Conservation (phyloP, 2,329 filamentous ascomycete species). For the Microcera coccophila region DNA sequence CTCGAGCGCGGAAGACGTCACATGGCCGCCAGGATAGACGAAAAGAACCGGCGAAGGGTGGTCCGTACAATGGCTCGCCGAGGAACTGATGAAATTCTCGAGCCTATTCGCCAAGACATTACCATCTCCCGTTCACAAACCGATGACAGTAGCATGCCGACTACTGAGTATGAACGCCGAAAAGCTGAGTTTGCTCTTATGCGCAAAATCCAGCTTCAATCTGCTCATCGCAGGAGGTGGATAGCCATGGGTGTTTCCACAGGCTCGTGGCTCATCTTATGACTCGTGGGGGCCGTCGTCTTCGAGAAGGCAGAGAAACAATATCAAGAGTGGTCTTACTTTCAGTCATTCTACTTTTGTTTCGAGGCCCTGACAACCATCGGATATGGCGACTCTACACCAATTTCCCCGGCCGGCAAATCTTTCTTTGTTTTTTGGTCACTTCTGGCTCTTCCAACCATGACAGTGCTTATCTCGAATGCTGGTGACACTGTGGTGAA, state of each 20-base stretch:
- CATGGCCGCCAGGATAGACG: conserved; percentile 55
- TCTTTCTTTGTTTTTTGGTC: conserved; percentile 95
- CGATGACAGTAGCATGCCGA: conserved; percentile 14
- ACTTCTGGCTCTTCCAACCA: conserved; percentile 77
- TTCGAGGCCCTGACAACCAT: conserved; percentile 82
- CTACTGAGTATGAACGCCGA: conserved; percentile 55
- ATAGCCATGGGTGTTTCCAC: conserved; percentile 65
- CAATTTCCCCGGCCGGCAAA: conserved; percentile 71
- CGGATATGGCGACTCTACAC: conserved; percentile 78
- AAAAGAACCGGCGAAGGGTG: conserved; percentile 52
- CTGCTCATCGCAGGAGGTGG: conserved; percentile 67
- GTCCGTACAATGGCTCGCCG: conserved; percentile 44
- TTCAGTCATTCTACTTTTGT: conserved; percentile 78
- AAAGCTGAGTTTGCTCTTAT: conserved; percentile 73
- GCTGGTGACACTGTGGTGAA: conserved; percentile 81
- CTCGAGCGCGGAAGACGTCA: conserved; percentile 54
- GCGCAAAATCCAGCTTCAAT: conserved; percentile 70
- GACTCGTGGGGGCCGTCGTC: conserved; percentile 74
- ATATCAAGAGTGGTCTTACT: conserved; percentile 67
- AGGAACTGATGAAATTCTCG: conserved; percentile 46
- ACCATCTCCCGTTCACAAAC: conserved; percentile 6
- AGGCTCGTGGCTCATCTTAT: conserved; percentile 66
- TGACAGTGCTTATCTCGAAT: conserved; percentile 80
- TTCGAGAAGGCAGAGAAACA: conserved; percentile 55
- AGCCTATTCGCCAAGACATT: conserved; percentile 40